Base-by-base conservation (phyloP, 2,329 filamentous ascomycete genomes). In the Coleophoma crateriformis region DNA sequence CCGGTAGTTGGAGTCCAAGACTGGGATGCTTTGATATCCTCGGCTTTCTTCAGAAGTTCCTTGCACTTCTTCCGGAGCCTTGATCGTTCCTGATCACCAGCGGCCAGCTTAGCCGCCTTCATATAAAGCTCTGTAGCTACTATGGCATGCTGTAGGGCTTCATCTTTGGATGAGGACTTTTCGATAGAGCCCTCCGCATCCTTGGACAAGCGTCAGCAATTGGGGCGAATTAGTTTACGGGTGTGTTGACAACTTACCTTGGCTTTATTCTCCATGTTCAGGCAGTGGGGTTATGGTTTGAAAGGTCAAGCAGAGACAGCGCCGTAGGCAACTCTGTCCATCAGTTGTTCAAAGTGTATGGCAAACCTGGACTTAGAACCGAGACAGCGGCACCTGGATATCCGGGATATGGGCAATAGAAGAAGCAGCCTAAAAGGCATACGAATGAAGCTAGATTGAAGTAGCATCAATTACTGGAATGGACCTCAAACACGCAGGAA, bases 61-160 rank as follows among this genome's bases (percentile, higher is more conserved):
- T 82, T 77, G 67, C 85, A 88, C 70, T 86, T 87, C 44, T 74
- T 68, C 56, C 83, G 81, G 45, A 95, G 70, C n/a, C 79, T 77
- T 39, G 73, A 70, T 58, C 82, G 88, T 50, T 95, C 85, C 4
- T 69, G 66, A n/a, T 79, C 69, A 46, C 70, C 74, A n/a, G 73
- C 67, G 6, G 84, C 78, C 51, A 87, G 72, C 51, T 74, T 75
- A 47, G 88, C 72, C 2, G 88, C 88, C 61, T 81, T 80, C 82
- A 96, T 88, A 58, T 94, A 91, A 46, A 87, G 72, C 64, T 96
- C 90, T 19, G 84, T 87, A 4, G 87, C 88, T 55, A 77, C 73
- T 62, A 96, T 89, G 45, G 89, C 85, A 65, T 88, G 79, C 46
- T 83, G 73, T 49, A 96, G 75, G 40, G 89, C 90, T 58, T 84